Evolutionary conservation across 169 alveolate species (phyloP).

Genomic region (Besnoitia besnoiti): DNA sequence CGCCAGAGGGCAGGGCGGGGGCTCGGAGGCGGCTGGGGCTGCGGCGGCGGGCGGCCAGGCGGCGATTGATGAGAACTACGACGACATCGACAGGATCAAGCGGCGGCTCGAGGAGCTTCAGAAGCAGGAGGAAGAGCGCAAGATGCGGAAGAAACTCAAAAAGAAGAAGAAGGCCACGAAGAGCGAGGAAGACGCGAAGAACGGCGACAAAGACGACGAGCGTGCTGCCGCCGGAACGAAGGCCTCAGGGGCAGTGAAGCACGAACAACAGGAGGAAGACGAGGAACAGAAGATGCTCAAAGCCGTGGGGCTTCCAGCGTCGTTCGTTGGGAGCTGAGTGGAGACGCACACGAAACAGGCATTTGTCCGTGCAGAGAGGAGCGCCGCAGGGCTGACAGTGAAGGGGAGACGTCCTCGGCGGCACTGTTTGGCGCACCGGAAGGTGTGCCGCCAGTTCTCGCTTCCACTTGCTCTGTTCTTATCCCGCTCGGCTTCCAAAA

Average conservation of each 20-base stretch:
- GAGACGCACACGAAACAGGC: too few species aligned
- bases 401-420: too few species aligned
- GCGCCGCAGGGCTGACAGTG: too few species aligned
- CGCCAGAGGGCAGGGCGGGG: constrained; percentile 10
- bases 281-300: constrained; percentile 63
- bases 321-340: constrained; percentile 62
- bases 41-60: constrained; percentile 31
- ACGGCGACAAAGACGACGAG: not conserved
- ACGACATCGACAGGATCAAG: constrained; percentile 73
- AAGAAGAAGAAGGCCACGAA: constrained; percentile 49
- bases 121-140: constrained; percentile 59
- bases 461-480: too few species aligned
- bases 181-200: not conserved
- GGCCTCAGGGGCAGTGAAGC: not conserved
- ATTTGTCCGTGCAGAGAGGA: too few species aligned
- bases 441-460: too few species aligned
- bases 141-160: constrained; percentile 48
- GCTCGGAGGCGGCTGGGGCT: not conserved
- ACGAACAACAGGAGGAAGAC: not conserved
- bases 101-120: constrained; percentile 70
- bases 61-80: constrained; percentile 26
- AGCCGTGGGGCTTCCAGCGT: constrained; percentile 67
- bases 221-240: not conserved
- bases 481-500: too few species aligned
- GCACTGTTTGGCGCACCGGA: too few species aligned